Evolutionary conservation across 306 rosid genomes (phyloP), one percentile per base, ranked within the genome.

Genomic region (Herpetospermum pedunculosum): DNA sequence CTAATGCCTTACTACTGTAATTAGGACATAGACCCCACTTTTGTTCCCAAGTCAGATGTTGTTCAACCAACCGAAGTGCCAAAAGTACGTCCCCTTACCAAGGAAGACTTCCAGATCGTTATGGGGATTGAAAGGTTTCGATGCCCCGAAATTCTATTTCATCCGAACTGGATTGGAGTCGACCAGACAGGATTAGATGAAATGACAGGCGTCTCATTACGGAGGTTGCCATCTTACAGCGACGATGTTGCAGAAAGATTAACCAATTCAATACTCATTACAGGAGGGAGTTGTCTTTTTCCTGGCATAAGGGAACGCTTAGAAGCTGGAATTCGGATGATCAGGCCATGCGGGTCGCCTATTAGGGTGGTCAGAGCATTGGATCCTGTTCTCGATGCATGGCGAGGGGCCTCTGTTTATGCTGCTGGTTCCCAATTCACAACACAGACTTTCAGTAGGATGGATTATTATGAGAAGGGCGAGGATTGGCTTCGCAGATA

Each of bases 171-270:
- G 99, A 70, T 91, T 13, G 99, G 90, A 49, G 85, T 91, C 13
- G 97, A 94, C 83, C 96, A 89, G 80, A 92, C 83, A 26, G 99
- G 99, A 26, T 70, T 94, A 55, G 99, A 89, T 73, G 97, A 94
- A 87, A 91, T 94, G 99, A 82, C 89, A 0, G 99, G 96, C 52
- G 83, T 94, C 70, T 89, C 97, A 1, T 74, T 91, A 44, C 90
- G 89, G 85, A 88, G 99, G 86, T 76, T 94, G 81, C 85, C 91
- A 48, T 77, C 80, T 14, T 74, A 82, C 32, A 82, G 64, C 41
- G 77, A 78, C 60, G 82, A 58, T 65, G 70, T 89, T 64, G 96
- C 86, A 80, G 73, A 77, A 80, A 84, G 90, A 80, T 84, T 94
- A 54, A 91, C 95, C 6, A 83, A 53, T 52, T 94, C 92, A 12